phyloP scores from a whole-genome alignment of 371 early-diverging fungal genomes.

The Dinochytrium kinnereticum region DNA sequence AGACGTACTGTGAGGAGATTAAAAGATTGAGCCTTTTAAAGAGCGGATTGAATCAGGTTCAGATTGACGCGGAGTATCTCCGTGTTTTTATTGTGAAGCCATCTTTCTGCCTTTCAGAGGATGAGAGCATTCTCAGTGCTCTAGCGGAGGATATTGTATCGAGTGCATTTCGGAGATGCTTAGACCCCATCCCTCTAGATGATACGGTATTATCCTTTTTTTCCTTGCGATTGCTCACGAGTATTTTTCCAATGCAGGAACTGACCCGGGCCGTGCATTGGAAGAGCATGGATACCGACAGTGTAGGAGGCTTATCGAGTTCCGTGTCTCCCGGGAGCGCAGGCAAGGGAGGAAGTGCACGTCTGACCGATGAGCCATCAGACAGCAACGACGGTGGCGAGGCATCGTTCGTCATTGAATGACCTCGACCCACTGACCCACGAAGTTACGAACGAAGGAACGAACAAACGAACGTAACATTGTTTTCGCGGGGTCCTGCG shows the following conservation, averaged over 20 bases:
- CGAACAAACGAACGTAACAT: too few relatives aligned
- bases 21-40: not conserved
- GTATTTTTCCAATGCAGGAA: slow-evolving; percentile 1
- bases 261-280: not conserved
- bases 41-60: slow-evolving; percentile 27
- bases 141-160: slow-evolving; percentile 32
- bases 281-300: not conserved
- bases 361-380: not conserved
- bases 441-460: not conserved
- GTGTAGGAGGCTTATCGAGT: not conserved
- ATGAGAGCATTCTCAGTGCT: slow-evolving; percentile 13
- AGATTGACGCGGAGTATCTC: slow-evolving; percentile 33
- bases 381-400: not conserved
- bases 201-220: not conserved
- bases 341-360: not conserved
- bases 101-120: slow-evolving; percentile 5
- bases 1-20: slow-evolving; percentile 33
- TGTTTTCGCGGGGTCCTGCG: too few relatives aligned
- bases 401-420: not conserved
- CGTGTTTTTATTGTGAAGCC: slow-evolving; percentile 8
- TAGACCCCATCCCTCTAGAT: slow-evolving; percentile 28
- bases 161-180: slow-evolving; percentile 23
- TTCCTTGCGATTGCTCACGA: not conserved
- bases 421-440: not conserved
- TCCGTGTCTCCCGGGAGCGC: too few relatives aligned